Base-by-base conservation (phyloP, 1,284 basidiomycete species). In the Cryptococcus neoformans region DNA sequence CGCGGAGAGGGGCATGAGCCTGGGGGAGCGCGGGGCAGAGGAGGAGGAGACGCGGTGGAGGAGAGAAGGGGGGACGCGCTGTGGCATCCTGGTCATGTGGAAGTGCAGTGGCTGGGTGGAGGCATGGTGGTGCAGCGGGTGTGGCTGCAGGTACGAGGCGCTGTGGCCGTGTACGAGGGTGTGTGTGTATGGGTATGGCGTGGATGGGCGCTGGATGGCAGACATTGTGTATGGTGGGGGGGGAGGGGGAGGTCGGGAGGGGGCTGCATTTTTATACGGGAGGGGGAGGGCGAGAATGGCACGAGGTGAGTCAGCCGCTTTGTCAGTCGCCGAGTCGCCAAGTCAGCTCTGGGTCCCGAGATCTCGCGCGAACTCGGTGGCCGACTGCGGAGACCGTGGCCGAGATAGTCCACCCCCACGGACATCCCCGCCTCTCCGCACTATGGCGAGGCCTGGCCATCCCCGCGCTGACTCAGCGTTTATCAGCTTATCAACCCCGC, bases 71-170 rank as follows among this genome's bases (percentile, higher is more conserved):
- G 71, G 71, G 4, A 66, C 68, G 6, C 61, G 69, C 9, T 54
- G 45, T 1, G 65, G 61, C 37, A 72, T 38, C n/a, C 58, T 49
- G 16, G 66, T 59, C 28, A 71, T 54, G 39, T 57, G 54, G 60
- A 72, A 73, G 63, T 73, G 69, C 21, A 73, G 60, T 1, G 70
- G 66, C 44, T 63, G 62, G 11, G 65, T 42, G 39, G 36, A 21
- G 37, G 10, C 14, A 4, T 41, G 38, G 41, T 55, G 56, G 12
- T 54, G 58, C 46, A 56, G 51, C 3, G 48, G 44, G 52, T 56
- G 55, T 10, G 55, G 60, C 42, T 62, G 52, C 50, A 57, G 57
- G 53, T 57, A 57, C 9, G 49, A 52, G 34, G 52, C 37, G 14
- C 34, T 7, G 37, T 52, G 53, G 8, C 53, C 56, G 49, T 59